Percentiles rank a stretch among this genome's conserved stretches.
Conservation (phyloP, 306 rosid species). For the Prunus mongolica region DNA sequence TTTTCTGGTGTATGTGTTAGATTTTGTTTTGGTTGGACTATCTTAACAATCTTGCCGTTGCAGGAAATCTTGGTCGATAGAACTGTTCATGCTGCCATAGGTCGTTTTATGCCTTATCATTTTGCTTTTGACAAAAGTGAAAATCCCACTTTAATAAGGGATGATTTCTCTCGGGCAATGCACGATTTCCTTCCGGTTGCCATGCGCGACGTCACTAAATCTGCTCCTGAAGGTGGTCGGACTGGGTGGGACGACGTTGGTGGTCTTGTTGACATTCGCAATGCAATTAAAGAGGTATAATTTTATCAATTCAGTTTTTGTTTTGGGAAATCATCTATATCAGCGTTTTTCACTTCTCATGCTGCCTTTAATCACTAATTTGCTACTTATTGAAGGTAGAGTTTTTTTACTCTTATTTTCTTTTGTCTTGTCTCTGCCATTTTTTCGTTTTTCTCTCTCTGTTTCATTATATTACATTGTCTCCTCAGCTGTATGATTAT, state of each 20-base stretch:
- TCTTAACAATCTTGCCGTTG: constrained; percentile 3
- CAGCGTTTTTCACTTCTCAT: neutral
- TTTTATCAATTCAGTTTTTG: neutral
- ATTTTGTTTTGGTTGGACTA: neutral
- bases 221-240: constrained; percentile 71
- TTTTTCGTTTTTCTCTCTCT: too few species aligned
- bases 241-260: constrained; percentile 98
- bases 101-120: constrained; percentile 59
- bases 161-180: constrained; percentile 89
- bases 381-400: neutral
- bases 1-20: neutral
- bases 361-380: neutral
- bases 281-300: constrained; percentile 75
- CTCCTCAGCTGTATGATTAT: too few species aligned
- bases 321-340: neutral
- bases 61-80: constrained; percentile 96
- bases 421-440: too few species aligned
- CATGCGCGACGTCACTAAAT: constrained; percentile 84
- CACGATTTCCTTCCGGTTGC: constrained; percentile 89
- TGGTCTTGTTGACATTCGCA: constrained; percentile 80
- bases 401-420: too few species aligned
- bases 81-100: constrained; percentile 82
- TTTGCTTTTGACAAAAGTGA: constrained; percentile 38
- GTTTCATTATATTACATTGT: too few species aligned
- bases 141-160: constrained; percentile 55